Percentiles rank a stretch among this genome's conserved stretches.
Conservation (phyloP, 2,329 filamentous ascomycete species). For the Aureobasidium sp. region DNA sequence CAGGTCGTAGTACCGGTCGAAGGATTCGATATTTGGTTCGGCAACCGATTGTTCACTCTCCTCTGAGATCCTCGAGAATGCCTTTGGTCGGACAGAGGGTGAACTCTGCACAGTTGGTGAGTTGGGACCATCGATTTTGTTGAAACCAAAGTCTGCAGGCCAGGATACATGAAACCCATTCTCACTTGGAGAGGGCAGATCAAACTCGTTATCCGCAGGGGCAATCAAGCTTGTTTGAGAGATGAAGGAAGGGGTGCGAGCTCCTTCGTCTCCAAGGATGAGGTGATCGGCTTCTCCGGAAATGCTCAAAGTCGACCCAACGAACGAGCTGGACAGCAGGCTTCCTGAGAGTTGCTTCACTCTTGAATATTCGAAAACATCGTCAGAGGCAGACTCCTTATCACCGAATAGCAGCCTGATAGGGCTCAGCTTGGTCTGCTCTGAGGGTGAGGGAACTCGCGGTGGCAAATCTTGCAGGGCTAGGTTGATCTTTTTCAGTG, state of each 20-base stretch:
- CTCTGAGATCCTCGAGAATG: background rate
- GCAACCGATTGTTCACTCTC: background rate
- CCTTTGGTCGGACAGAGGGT: background rate
- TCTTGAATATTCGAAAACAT: background rate
- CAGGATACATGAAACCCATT: constrained; percentile 5
- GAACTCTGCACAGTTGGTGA: constrained; percentile 8
- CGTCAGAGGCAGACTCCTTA: background rate
- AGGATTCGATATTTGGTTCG: background rate
- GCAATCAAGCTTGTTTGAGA: background rate
- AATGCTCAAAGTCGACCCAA: constrained; percentile 8
- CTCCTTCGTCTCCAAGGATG: background rate
- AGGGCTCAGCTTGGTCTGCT: background rate
- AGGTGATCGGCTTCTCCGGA: constrained; percentile 9
- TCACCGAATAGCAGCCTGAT: background rate
- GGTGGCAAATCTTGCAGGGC: background rate
- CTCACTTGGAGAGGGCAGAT: constrained; percentile 2
- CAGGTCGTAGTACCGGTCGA: background rate
- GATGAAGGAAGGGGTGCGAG: background rate
- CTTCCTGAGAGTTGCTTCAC: constrained; percentile 10
- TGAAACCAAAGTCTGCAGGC: constrained; percentile 9
- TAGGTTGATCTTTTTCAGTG: background rate
- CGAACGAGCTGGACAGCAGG: constrained; percentile 8
- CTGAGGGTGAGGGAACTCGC: background rate
- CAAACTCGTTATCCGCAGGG: background rate
- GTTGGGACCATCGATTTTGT: background rate